Evolutionary conservation across 805 yeast species (phyloP).

Genomic region (Limtongozyma cylindracea): DNA sequence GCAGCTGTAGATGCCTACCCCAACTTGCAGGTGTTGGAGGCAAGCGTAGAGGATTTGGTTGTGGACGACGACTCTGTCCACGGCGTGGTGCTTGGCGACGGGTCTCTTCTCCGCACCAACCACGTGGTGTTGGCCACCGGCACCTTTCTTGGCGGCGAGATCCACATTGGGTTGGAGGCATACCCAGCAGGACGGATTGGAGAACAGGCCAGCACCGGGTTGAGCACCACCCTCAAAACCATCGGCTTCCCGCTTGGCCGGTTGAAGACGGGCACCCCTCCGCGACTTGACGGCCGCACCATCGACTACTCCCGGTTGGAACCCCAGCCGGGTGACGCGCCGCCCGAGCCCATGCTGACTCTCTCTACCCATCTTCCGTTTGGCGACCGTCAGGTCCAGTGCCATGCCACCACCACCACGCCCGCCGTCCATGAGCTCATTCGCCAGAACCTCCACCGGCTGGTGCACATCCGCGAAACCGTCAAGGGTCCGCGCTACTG

Average conservation of each 20-base stretch:
- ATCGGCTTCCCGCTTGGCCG: constrained; percentile 75
- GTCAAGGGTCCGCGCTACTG: constrained; percentile 95
- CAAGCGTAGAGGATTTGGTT: constrained; percentile 66
- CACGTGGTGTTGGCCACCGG: constrained; percentile 86
- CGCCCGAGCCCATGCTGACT: constrained; percentile 80
- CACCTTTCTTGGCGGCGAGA: constrained; percentile 83
- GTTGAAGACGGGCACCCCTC: constrained; percentile 93
- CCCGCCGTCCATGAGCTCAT: constrained; percentile 47
- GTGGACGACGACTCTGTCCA: constrained; percentile 20
- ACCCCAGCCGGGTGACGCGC: constrained; percentile 58
- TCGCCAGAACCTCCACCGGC: constrained; percentile 43
- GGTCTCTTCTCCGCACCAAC: constrained; percentile 27
- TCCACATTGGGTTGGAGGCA: constrained; percentile 63
- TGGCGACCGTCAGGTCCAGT: constrained; percentile 27
- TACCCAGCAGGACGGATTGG: constrained; percentile 89
- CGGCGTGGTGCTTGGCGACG: constrained; percentile 58
- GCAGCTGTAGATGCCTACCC: constrained; percentile 23
- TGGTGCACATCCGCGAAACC: constrained; percentile 80
- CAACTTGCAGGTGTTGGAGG: constrained; percentile 36
- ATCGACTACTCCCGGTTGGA: constrained; percentile 41
- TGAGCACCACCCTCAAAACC: constrained; percentile 48
- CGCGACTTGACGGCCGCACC: constrained; percentile 48
- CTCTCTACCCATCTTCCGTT: constrained; percentile 46
- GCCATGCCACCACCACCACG: constrained; percentile 65
- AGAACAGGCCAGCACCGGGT: constrained; percentile 76